Conservation (phyloP, 1,284 basidiomycete genomes). For the Mrakiaceae sp. region DNA sequence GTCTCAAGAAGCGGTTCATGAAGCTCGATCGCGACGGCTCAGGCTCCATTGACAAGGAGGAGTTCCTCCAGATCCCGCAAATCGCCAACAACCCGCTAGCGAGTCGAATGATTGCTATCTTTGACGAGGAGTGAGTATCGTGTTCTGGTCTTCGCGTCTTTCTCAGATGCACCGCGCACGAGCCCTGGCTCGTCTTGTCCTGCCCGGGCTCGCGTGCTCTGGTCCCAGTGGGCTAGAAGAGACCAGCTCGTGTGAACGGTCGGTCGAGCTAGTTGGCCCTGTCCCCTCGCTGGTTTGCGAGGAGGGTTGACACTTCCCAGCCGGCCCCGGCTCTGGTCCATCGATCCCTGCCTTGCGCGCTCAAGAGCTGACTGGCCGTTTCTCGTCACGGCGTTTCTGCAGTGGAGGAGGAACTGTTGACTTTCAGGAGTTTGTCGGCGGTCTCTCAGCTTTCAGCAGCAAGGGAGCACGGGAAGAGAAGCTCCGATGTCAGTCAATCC, state of each 20-base stretch:
- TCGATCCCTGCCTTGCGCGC: not conserved
- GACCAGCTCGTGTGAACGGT: too few species aligned
- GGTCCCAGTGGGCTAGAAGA: too few species aligned
- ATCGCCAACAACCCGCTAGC: constrained; percentile 97
- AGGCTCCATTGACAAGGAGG: constrained; percentile 94
- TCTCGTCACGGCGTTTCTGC: not conserved
- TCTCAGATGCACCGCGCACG: too few species aligned
- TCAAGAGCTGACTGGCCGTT: not conserved
- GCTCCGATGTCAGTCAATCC: constrained; percentile 60
- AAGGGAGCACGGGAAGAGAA: constrained; percentile 95
- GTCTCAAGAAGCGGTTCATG: constrained; percentile 98
- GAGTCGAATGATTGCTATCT: constrained; percentile 96
- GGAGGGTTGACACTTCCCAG: too few species aligned
- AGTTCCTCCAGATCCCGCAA: constrained; percentile 97
- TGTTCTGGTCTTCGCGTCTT: not conserved
- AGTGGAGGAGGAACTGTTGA: constrained; percentile 97
- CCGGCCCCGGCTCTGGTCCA: too few species aligned
- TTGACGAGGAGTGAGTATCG: constrained; percentile 84
- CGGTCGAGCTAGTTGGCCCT: too few species aligned
- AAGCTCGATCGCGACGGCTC: constrained; percentile 97
- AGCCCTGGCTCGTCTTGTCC: too few species aligned
- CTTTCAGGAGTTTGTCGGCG: constrained; percentile 98
- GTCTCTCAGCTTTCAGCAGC: constrained; percentile 91
- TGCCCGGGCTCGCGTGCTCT: too few species aligned
- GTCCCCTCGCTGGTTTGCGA: too few species aligned